These are phyloP conservation scores for Plasmodium knowlesi DNA, from an alignment of 169 alveolate species.

Conservation along the genomic window DNA sequence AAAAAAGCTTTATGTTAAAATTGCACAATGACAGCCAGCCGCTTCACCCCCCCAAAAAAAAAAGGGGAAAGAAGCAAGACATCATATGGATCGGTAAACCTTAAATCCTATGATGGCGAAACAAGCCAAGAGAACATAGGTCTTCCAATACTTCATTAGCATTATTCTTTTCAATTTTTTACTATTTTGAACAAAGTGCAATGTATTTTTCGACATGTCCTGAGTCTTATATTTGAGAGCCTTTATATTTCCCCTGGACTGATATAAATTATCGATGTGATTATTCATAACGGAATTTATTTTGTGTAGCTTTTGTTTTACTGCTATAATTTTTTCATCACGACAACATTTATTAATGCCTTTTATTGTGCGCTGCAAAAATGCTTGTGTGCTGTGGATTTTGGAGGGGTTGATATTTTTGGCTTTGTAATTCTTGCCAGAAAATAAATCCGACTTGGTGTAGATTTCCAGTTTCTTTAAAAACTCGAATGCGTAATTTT, in stretches of 20 bases:
- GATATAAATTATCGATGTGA: conserved; percentile 58
- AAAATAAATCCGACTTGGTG: conserved; percentile 50
- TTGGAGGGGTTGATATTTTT: conserved; percentile 36
- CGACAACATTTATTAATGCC: conserved; percentile 50
- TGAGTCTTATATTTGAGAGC: conserved; percentile 71
- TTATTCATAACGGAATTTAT: conserved; percentile 71
- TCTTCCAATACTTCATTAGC: conserved; percentile 67
- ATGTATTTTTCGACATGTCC: conserved; percentile 69
- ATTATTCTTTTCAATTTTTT: conserved; percentile 64
- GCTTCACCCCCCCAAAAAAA: neutral
- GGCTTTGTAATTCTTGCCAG: conserved; percentile 22
- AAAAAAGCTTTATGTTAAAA: neutral
- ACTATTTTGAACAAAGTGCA: conserved; percentile 64
- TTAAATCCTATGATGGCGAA: conserved; percentile 52
- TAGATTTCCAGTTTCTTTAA: conserved; percentile 51
- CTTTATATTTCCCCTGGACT: conserved; percentile 58
- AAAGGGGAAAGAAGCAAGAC: neutral
- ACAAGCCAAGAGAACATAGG: conserved; percentile 36
- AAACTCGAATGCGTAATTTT: conserved; percentile 64
- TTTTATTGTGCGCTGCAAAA: conserved; percentile 29
- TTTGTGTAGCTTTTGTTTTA: conserved; percentile 63
- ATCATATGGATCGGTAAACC: conserved; percentile 56
- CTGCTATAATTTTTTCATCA: conserved; percentile 65
- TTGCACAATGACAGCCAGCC: neutral
- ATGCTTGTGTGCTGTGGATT: conserved; percentile 20